phyloP scores from a whole-genome alignment of 163 green algal species.

The Scenedesmus sp. region DNA sequence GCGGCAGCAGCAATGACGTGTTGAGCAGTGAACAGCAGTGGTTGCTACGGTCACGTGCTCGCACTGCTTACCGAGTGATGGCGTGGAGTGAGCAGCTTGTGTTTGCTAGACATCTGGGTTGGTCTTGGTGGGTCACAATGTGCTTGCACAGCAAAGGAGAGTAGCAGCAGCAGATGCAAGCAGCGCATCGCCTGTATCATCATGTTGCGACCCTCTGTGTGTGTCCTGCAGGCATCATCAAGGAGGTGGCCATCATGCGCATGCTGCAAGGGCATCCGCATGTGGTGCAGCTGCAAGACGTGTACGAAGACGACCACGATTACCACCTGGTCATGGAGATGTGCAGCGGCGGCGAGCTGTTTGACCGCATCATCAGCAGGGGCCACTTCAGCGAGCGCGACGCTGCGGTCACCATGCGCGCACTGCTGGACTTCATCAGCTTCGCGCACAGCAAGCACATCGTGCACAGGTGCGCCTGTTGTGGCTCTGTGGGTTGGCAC shows the following conservation, averaged over 20 bases:
- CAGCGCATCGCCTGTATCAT: background rate
- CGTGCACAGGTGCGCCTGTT: conserved; percentile 67
- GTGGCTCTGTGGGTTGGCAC: background rate
- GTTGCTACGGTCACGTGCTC: background rate
- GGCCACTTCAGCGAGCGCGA: conserved; percentile 79
- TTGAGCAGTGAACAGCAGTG: background rate
- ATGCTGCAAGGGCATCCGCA: conserved; percentile 76
- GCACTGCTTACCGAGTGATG: background rate
- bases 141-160: background rate
- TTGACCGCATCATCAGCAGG: conserved; percentile 70
- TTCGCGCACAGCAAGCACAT: conserved; percentile 78
- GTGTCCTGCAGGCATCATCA: conserved; percentile 64
- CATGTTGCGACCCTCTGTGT: background rate
- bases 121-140: background rate
- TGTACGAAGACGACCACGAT: conserved; percentile 79
- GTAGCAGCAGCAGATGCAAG: background rate
- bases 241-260: conserved; percentile 82
- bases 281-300: conserved; percentile 80
- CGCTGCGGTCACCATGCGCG: conserved; percentile 76
- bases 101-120: no score
- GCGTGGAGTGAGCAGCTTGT: background rate
- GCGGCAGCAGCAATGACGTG: background rate
- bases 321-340: conserved; percentile 91
- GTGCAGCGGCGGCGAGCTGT: conserved; percentile 71
- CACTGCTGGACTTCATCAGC: conserved; percentile 75